Evolutionary conservation across 345 rosid species (phyloP).

Genomic region (Atalantia buxifolia): DNA sequence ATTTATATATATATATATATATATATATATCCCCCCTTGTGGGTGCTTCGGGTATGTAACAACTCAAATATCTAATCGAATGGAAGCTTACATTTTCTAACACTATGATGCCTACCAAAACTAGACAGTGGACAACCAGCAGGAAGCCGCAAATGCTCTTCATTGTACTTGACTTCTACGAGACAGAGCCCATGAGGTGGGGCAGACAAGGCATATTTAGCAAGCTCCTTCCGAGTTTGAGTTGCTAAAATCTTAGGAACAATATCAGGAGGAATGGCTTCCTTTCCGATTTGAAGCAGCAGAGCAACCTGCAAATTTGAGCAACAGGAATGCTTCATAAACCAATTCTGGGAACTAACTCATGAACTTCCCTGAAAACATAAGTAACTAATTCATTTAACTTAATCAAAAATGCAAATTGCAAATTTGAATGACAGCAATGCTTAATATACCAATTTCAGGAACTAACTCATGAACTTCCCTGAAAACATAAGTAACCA

Average conservation of each 20-base stretch:
- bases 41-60: neutral
- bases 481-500: neutral
- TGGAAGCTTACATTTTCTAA: slow-evolving; percentile 77
- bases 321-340: neutral
- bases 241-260: slow-evolving; percentile 63
- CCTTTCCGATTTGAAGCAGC: slow-evolving; percentile 81
- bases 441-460: neutral
- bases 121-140: slow-evolving; percentile 52
- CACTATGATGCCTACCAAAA: slow-evolving; percentile 61
- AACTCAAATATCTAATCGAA: slow-evolving; percentile 16
- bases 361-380: neutral
- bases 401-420: slow-evolving; percentile 44
- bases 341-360: neutral
- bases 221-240: slow-evolving; percentile 72
- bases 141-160: slow-evolving; percentile 69
- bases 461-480: neutral
- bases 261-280: slow-evolving; percentile 68
- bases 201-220: slow-evolving; percentile 56
- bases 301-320: slow-evolving; percentile 61
- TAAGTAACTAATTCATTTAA: neutral
- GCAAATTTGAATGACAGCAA: slow-evolving; percentile 10
- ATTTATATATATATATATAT: too few species aligned
- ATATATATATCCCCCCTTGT: neutral
- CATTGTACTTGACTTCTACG: slow-evolving; percentile 53
- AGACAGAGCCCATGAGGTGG: slow-evolving; percentile 90